These are phyloP conservation scores for Chaetothyriales sp. DNA, from an alignment of 2,329 filamentous ascomycete genomes.

Conservation along the genomic window DNA sequence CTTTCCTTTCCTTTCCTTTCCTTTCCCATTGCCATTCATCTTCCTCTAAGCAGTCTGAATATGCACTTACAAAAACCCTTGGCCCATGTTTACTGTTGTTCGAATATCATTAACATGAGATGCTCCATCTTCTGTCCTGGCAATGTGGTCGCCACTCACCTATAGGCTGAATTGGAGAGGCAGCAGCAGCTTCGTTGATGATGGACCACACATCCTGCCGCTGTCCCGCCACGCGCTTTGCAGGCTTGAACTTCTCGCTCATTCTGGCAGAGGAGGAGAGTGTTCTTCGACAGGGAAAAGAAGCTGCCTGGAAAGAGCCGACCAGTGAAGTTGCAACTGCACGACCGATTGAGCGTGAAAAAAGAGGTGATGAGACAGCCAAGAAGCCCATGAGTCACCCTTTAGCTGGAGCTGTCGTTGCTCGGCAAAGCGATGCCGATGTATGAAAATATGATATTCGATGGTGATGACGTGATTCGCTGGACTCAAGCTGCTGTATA, in stretches of 20 bases:
- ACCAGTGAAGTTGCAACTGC: neutral
- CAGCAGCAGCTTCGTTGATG: constrained; percentile 51
- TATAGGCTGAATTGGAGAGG: constrained; percentile 48
- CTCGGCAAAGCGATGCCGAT: neutral
- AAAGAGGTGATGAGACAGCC: neutral
- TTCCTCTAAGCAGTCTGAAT: no score
- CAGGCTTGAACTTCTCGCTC: constrained; percentile 27
- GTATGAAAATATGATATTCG: neutral
- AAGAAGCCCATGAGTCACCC: neutral
- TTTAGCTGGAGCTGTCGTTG: neutral
- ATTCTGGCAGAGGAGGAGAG: constrained; percentile 7
- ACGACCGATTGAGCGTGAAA: neutral
- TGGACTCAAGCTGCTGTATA: neutral
- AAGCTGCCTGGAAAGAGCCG: neutral
- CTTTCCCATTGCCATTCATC: no score
- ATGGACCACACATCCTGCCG: constrained; percentile 44
- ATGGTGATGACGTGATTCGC: neutral
- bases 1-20: neutral
- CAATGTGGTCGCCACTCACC: constrained; percentile 21
- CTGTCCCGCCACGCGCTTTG: constrained; percentile 34
- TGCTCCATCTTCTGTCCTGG: neutral
- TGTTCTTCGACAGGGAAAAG: constrained; percentile 1
- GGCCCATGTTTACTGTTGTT: constrained; percentile 43
- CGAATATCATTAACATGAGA: neutral
- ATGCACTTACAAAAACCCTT: constrained; percentile 40